These are phyloP conservation scores for Apiospora rasikravindrae DNA, from an alignment of 2,329 filamentous ascomycete genomes.

Conservation along the genomic window DNA sequence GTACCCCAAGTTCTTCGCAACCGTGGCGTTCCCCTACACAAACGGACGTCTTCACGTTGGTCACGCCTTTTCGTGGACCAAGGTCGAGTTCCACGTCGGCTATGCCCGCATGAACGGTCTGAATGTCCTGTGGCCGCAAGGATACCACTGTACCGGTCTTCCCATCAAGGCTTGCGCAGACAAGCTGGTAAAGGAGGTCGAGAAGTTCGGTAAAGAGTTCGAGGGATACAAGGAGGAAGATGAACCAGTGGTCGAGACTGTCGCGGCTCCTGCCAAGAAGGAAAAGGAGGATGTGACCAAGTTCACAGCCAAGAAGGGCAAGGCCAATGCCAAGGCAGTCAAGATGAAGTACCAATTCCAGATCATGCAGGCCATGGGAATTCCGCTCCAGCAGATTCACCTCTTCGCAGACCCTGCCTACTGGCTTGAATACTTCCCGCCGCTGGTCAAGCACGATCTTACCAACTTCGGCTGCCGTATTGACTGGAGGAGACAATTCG, in stretches of 20 bases:
- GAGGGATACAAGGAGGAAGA: conserved; percentile 73
- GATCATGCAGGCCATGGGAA: conserved; percentile 91
- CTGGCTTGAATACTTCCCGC: conserved; percentile 92
- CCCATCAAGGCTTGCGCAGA: conserved; percentile 97
- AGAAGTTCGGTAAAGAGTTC: conserved; percentile 87
- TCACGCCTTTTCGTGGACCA: conserved; percentile 89
- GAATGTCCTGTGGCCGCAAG: conserved; percentile 84
- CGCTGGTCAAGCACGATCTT: conserved; percentile 79
- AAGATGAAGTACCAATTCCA: conserved; percentile 97
- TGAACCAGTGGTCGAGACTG: conserved; percentile 48
- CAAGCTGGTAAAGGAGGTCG: conserved; percentile 89
- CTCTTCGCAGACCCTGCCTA: conserved; percentile 89
- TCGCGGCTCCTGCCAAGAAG: conserved; percentile 64
- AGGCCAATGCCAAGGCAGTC: conserved; percentile 85
- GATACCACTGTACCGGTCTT: conserved; percentile 97
- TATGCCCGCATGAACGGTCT: conserved; percentile 92
- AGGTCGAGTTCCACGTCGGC: conserved; percentile 90
- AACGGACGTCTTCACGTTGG: conserved; percentile 90
- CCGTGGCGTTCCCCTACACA: conserved; percentile 55
- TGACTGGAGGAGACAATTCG: conserved; percentile 90
- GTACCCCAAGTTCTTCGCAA: conserved; percentile 89
- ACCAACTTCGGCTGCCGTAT: conserved; percentile 84
- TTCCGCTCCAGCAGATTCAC: conserved; percentile 87
- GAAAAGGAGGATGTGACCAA: conserved; percentile 86
- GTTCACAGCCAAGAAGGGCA: conserved; percentile 91